A percentile compares a stretch with the other conserved stretches of the same genome.
These are phyloP conservation scores for Pichia norvegensis DNA, from an alignment of 1,139 yeast genomes.

Conservation along the genomic window DNA sequence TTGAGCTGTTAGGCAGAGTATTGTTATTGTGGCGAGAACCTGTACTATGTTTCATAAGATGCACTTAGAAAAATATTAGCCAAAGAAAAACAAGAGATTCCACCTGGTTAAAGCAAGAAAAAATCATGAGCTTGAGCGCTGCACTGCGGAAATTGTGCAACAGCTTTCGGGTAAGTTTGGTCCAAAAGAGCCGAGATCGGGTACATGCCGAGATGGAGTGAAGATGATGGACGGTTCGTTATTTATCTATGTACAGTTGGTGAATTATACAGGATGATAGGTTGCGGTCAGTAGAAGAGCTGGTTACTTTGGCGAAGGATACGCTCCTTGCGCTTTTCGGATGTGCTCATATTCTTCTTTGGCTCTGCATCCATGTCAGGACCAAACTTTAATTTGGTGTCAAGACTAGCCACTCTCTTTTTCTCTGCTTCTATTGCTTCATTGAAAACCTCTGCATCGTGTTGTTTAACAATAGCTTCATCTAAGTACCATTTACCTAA, in stretches of 20 bases:
- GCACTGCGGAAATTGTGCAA: no score
- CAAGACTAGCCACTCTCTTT: conserved; percentile 24
- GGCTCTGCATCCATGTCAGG: conserved; percentile 2
- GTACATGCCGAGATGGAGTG: no score
- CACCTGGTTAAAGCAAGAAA: background rate
- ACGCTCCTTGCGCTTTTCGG: background rate
- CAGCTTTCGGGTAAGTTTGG: no score
- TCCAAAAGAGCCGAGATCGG: no score
- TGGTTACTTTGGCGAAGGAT: conserved; percentile 6
- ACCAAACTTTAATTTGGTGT: conserved; percentile 14
- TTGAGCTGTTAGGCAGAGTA: background rate
- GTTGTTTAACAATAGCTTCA: conserved; percentile 22
- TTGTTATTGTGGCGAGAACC: background rate
- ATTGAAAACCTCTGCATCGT: conserved; percentile 19
- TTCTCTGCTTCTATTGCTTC: conserved; percentile 19
- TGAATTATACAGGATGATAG: no score
- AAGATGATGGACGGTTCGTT: no score
- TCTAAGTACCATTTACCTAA: conserved; percentile 33
- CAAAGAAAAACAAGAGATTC: background rate
- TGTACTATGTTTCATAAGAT: background rate
- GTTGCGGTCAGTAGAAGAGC: background rate
- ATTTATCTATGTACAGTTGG: no score
- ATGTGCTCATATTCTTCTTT: background rate
- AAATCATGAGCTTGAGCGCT: no score
- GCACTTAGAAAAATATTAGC: background rate